phyloP scores from a whole-genome alignment of 2,329 filamentous ascomycete genomes.

The Aspergillus caelatus region DNA sequence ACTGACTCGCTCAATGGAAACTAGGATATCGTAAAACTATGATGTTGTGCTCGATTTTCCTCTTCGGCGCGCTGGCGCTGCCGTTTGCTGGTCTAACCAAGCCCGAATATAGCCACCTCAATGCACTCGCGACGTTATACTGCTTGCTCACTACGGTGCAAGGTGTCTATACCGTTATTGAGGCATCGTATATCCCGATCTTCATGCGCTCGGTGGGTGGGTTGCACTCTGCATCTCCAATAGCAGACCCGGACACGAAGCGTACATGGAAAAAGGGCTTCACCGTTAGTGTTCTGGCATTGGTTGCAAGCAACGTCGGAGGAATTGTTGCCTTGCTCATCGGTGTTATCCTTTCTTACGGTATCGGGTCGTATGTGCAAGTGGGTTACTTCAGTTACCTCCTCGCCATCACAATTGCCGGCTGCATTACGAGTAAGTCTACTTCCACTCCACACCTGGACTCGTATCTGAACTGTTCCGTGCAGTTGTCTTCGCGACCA shows the following conservation, averaged over 20 bases:
- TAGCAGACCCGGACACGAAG: neutral
- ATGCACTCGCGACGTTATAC: slow-evolving; percentile 16
- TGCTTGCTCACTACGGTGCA: slow-evolving; percentile 19
- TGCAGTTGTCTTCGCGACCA: neutral
- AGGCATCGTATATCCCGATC: slow-evolving; percentile 24
- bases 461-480: neutral
- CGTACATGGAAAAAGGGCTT: slow-evolving; percentile 16
- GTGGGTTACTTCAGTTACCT: slow-evolving; percentile 17
- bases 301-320: slow-evolving; percentile 17
- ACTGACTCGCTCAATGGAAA: neutral
- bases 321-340: slow-evolving; percentile 15
- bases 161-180: slow-evolving; percentile 23
- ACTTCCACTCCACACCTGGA: neutral
- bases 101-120: slow-evolving; percentile 18
- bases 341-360: slow-evolving; percentile 17
- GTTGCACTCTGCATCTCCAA: slow-evolving; percentile 4
- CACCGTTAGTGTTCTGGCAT: slow-evolving; percentile 16
- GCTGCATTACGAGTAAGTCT: slow-evolving; percentile 18
- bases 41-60: neutral
- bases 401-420: slow-evolving; percentile 19
- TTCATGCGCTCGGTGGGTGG: slow-evolving; percentile 24
- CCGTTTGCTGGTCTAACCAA: slow-evolving; percentile 19
- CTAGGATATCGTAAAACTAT: neutral
- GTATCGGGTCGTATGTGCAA: slow-evolving; percentile 13
- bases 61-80: slow-evolving; percentile 6